These are phyloP conservation scores for Chaetomidium leptoderma DNA, from an alignment of 495 filamentous ascomycete genomes.

Conservation along the genomic window DNA sequence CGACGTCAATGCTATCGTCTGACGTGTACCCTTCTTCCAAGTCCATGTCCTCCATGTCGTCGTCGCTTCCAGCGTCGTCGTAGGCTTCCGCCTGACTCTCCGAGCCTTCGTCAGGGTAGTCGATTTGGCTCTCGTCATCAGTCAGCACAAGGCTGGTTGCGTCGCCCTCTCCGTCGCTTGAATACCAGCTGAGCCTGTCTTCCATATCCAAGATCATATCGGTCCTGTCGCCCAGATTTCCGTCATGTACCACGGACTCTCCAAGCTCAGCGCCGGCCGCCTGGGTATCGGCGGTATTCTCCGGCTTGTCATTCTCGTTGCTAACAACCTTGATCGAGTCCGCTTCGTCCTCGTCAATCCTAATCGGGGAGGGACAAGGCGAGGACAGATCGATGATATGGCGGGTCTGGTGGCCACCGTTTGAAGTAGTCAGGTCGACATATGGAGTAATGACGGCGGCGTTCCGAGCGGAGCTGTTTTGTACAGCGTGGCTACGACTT, in stretches of 20 bases:
- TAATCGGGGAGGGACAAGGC: conserved; percentile 3
- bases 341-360: not conserved
- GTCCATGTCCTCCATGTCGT: conserved; percentile 15
- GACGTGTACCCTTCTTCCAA: not conserved
- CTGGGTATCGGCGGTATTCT: not conserved
- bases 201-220: too few species aligned
- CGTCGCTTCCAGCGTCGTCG: conserved; percentile 32
- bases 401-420: not conserved
- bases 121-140: conserved; percentile 19
- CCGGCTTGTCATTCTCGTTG: not conserved
- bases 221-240: not conserved
- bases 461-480: not conserved
- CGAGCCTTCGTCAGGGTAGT: conserved; percentile 24
- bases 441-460: not conserved
- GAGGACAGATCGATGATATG: conserved; percentile 25
- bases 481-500: not conserved
- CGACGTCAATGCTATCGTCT: not conserved
- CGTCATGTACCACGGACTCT: not conserved
- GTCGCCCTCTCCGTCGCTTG: conserved; percentile 7
- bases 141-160: not conserved
- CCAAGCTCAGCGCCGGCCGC: not conserved
- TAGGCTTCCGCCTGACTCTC: conserved; percentile 27
- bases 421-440: conserved; percentile 19
- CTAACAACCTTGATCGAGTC: not conserved
- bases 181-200: too few species aligned